Conservation (phyloP, 23 red algal genomes). For the Gracilaria caudata region DNA sequence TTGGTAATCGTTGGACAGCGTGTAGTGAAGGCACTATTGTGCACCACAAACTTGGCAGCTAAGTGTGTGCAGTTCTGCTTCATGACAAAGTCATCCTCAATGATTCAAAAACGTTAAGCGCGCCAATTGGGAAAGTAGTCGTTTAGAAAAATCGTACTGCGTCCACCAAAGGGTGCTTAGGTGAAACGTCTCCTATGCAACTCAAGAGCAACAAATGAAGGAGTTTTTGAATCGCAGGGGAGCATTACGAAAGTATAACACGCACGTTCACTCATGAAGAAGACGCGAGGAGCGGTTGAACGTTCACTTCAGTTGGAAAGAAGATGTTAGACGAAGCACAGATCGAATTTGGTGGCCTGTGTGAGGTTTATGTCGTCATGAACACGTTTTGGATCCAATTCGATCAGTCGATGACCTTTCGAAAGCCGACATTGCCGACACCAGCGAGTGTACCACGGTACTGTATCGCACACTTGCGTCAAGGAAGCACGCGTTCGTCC, state of each 20-base stretch:
- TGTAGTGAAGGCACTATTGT: neutral
- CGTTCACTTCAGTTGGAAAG: neutral
- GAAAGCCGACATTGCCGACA: neutral
- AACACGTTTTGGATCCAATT: neutral
- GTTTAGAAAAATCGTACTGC: neutral
- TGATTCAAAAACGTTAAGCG: neutral
- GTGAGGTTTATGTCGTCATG: neutral
- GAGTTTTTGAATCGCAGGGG: neutral
- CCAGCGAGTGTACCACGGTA: neutral
- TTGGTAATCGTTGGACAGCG: neutral
- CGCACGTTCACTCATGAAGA: neutral
- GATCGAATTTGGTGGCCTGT: neutral
- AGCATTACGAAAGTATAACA: neutral
- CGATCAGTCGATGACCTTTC: conserved; percentile 1
- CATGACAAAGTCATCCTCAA: neutral
- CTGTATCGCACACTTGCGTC: too few species aligned
- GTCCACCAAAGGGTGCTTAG: neutral
- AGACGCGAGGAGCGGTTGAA: neutral
- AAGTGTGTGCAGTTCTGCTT: neutral
- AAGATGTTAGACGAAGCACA: neutral
- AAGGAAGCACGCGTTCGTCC: too few species aligned
- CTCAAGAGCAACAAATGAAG: neutral
- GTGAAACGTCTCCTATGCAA: neutral
- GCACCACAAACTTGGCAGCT: neutral
- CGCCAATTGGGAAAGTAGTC: neutral